Base-by-base conservation (phyloP, 768 basidiomycete species). In the Saitozyma podzolica region DNA sequence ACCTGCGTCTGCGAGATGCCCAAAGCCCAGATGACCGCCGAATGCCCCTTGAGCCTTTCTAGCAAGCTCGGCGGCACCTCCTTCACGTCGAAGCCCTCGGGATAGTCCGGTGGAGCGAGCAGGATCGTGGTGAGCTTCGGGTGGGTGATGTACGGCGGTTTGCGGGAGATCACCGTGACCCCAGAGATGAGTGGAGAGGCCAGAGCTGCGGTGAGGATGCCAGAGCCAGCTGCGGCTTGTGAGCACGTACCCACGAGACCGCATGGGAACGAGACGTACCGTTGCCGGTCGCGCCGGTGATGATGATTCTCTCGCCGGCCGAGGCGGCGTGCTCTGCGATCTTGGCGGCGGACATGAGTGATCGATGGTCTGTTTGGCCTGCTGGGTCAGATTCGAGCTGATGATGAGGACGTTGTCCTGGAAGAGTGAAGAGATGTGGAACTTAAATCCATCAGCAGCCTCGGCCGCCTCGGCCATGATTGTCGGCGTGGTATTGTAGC, bases 201-300 rank as follows among this genome's bases (percentile, higher is more conserved):
- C 14, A 70, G 29, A 17, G 69, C 69, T 19, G 56, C 58, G 14
- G 54, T 40, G n/a, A 70, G 52, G 39, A 65, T 48, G 7, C 58
- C 69, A 51, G 61, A 63, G 40, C 69, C 69, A 42, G 69, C 69
- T 66, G 41, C 9, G 40, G 20, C 29, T 29, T 29, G 29, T 29
- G 29, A 29, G 29, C 29, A 5, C 29, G 5, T 29, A 5, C 29
- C 29, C 29, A 29, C 5, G 29, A 5, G 29, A 29, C 2, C 2
- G 29, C 29, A 29, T 29, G 29, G 29, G 29, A 29, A 29, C 2
- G 29, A 29, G 13, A 56, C 63, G 40, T 29, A 70, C 69, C 69
- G 41, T 70, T 70, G 16, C 69, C 69, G 11, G 69, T 70, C 8
- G 62, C 69, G 47, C 69, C 69, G 8, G 69, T 70, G 47, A 70